Evolutionary conservation across 2,329 filamentous ascomycete species (phyloP), one percentile per base, ranked within the genome.

Genomic region (Diplodia scrobiculata): DNA sequence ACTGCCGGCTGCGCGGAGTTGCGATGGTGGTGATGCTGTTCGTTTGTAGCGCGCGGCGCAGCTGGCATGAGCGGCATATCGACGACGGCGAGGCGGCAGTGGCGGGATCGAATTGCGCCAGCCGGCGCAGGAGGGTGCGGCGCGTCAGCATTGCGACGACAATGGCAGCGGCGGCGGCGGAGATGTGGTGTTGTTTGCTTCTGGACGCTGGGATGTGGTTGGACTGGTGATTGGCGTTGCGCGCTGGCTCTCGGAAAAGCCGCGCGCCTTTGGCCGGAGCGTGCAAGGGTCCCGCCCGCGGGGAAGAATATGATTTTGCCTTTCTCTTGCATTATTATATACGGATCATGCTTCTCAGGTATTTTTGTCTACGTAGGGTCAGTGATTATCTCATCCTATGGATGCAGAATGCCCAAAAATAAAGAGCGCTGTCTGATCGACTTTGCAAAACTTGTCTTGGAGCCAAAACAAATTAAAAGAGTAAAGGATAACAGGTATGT

Each of bases 51-150:
- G 48, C 13, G 55, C 25, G 14, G 47, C 58, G 58, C 13, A 50
- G 58, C 38, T 55, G 65, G 38, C 65, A 66, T 11, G 38, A 34
- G 21, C 55, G 48, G 36, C 65, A 66, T 25, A 66, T 29, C 7
- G 53, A 51, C 11, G 19, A 17, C 10, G 34, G 7, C 34, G 34
- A 62, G 27, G 45, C n/a, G 17, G 17, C 5, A 17, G 45, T 7
- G 5, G 17, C 11, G 13, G 38, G 25, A 25, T n/a, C 34, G n/a
- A 62, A 29, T 29, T 29, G 32, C 25, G 29, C 45, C 14, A 45
- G 41, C 34, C 47, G 41, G 53, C 53, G 53, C 32, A 52, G 54
- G 34, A 60, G 54, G 2, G 41, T 27, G 52, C 52, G 63, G 63
- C 41, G 45, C 14, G 47, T 25, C n/a, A 63, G 60, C 60, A 63